A percentile compares a stretch with the other conserved stretches of the same genome.
Evolutionary conservation across 208 protist species (phyloP).

Genomic region (Trypanosoma melophagium): DNA sequence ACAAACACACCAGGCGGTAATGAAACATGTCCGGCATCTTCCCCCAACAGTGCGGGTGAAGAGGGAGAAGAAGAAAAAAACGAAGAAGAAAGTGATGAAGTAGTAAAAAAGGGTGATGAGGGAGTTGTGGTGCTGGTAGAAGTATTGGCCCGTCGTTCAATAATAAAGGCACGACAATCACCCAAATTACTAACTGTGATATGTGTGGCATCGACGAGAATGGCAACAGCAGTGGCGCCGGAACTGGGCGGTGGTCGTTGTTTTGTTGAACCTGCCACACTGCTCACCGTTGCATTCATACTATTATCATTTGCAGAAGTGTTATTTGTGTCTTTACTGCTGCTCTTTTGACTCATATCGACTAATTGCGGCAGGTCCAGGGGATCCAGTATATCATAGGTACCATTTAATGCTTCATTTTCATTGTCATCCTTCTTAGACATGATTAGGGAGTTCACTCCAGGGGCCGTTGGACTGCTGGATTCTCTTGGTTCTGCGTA

Average conservation of each 20-base stretch:
- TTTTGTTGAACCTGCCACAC: background rate
- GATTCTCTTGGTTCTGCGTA: background rate
- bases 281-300: too few relatives aligned
- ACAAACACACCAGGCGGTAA: background rate
- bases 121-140: background rate
- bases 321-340: too few relatives aligned
- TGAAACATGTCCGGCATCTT: background rate
- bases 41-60: too few relatives aligned
- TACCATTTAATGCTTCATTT: background rate
- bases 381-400: background rate
- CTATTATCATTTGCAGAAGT: too few relatives aligned
- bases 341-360: too few relatives aligned
- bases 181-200: slow-evolving; percentile 32
- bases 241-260: slow-evolving; percentile 2
- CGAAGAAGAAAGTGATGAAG: too few relatives aligned
- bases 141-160: slow-evolving; percentile 18
- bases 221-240: slow-evolving; percentile 22
- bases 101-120: too few relatives aligned
- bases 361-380: background rate
- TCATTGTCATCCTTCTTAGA: background rate
- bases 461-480: too few relatives aligned
- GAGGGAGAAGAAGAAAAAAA: too few relatives aligned
- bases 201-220: slow-evolving; percentile 13
- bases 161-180: slow-evolving; percentile 27
- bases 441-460: too few relatives aligned